Conservation (phyloP, 768 basidiomycete species). For the Crucibulum laeve region DNA sequence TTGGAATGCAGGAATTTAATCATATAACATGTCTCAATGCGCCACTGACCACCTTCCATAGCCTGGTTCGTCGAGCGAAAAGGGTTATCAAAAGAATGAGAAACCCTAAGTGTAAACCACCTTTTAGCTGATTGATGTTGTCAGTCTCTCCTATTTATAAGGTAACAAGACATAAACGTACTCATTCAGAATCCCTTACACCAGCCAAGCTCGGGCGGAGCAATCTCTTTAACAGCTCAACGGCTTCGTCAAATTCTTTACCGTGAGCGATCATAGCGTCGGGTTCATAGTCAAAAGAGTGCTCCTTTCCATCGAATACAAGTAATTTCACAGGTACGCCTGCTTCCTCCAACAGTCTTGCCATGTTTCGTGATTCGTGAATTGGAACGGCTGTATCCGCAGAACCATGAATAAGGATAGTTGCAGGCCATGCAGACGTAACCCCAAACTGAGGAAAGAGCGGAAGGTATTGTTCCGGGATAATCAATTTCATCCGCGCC, state of each 20-base stretch:
- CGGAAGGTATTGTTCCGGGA: slow-evolving; percentile 27
- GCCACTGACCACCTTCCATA: no score
- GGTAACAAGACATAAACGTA: no score
- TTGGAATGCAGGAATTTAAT: no score
- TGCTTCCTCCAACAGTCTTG: slow-evolving; percentile 24
- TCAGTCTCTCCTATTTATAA: no score
- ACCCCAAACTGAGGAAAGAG: slow-evolving; percentile 49
- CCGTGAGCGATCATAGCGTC: slow-evolving; percentile 29
- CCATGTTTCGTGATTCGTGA: slow-evolving; percentile 35
- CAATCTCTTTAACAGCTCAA: slow-evolving; percentile 27
- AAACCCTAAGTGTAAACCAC: no score
- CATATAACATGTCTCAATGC: no score
- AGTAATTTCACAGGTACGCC: slow-evolving; percentile 30
- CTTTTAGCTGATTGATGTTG: no score
- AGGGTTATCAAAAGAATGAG: no score
- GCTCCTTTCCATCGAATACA: slow-evolving; percentile 40
- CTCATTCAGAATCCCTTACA: no score
- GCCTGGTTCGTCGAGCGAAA: no score
- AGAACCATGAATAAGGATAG: slow-evolving; percentile 46
- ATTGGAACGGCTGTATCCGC: slow-evolving; percentile 40
- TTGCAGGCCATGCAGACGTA: slow-evolving; percentile 39
- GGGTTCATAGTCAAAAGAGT: slow-evolving; percentile 51
- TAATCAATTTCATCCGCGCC: slow-evolving; percentile 8
- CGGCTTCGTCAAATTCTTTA: slow-evolving; percentile 27
- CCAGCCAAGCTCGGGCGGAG: no score